Conservation (phyloP, 495 filamentous ascomycete species). For the Podospora bellae-mahoneyi region DNA sequence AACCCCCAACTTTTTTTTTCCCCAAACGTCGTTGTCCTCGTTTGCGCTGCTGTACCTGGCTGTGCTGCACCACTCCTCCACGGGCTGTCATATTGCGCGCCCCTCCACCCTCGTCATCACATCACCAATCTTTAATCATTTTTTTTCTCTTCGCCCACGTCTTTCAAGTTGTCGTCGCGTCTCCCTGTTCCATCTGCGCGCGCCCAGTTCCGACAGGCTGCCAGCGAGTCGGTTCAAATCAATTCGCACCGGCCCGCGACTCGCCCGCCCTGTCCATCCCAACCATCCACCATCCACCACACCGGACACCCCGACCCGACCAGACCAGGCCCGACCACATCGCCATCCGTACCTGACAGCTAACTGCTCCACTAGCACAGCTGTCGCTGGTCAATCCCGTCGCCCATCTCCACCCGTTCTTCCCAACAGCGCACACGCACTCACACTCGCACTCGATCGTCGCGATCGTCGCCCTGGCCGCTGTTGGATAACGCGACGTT, state of each 20-base stretch:
- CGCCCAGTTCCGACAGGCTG: neutral
- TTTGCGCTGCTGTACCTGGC: conserved; percentile 29
- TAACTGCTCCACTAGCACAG: conserved; percentile 18
- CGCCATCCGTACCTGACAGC: conserved; percentile 21
- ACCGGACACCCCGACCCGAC: conserved; percentile 2
- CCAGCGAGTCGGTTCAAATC: neutral
- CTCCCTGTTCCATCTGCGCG: neutral
- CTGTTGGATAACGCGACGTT: conserved; percentile 28
- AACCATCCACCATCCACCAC: neutral
- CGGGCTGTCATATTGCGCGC: conserved; percentile 28
- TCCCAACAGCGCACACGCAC: conserved; percentile 13
- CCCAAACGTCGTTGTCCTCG: conserved; percentile 24
- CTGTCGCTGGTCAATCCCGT: conserved; percentile 16
- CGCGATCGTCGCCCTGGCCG: conserved; percentile 39
- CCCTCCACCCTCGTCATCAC: conserved; percentile 40
- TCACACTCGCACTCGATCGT: conserved; percentile 35
- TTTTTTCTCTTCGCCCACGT: conserved; percentile 19
- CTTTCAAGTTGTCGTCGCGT: conserved; percentile 19
- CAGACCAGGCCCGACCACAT: neutral
- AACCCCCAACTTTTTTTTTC: conserved; percentile 34
- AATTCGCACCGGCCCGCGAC: conserved; percentile 15
- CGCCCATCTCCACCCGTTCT: conserved; percentile 25
- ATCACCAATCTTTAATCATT: conserved; percentile 29
- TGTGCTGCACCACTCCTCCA: conserved; percentile 21
- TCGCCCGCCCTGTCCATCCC: conserved; percentile 9